Percentiles rank a stretch among this genome's conserved stretches.
Evolutionary conservation across 768 basidiomycete species (phyloP).

Genomic region (Cyclocybe aegerita): DNA sequence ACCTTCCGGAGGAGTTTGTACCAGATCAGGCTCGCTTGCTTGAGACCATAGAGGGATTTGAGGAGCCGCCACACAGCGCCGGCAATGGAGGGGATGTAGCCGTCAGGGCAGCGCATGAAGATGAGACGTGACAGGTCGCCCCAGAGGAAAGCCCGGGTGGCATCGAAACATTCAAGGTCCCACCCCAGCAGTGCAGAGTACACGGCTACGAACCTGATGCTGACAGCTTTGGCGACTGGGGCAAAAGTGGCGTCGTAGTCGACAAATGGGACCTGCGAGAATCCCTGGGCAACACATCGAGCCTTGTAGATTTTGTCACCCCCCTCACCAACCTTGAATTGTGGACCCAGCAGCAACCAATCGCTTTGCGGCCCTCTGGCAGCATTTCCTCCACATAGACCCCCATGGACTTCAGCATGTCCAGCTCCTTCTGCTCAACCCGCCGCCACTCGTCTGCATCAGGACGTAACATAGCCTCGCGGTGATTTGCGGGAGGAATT

Average conservation of each 20-base stretch:
- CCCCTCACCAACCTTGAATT: conserved; percentile 4
- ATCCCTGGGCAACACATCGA: conserved; percentile 10
- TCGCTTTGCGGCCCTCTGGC: conserved; percentile 9
- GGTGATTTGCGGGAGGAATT: conserved; percentile 5
- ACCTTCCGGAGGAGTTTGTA: conserved; percentile 9
- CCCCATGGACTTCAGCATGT: conserved; percentile 7
- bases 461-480: conserved; percentile 6
- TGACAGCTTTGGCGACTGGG: conserved; percentile 5
- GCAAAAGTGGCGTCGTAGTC: conserved; percentile 9
- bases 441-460: conserved; percentile 9
- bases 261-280: conserved; percentile 8
- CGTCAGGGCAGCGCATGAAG: conserved; percentile 2
- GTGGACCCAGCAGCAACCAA: conserved; percentile 11
- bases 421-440: conserved; percentile 10
- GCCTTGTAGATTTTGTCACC: conserved; percentile 3
- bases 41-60: conserved; percentile 12
- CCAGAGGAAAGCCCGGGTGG: conserved; percentile 4
- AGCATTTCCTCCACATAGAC: conserved; percentile 7
- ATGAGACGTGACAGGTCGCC: conserved; percentile 1
- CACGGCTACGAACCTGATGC: not conserved
- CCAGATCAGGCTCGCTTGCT: conserved; percentile 11
- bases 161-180: conserved; percentile 3
- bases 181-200: not conserved
- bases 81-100: not conserved
- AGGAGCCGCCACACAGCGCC: conserved; percentile 7